These are phyloP conservation scores for Mycena metata DNA, from an alignment of 768 basidiomycete species.

Conservation along the genomic window DNA sequence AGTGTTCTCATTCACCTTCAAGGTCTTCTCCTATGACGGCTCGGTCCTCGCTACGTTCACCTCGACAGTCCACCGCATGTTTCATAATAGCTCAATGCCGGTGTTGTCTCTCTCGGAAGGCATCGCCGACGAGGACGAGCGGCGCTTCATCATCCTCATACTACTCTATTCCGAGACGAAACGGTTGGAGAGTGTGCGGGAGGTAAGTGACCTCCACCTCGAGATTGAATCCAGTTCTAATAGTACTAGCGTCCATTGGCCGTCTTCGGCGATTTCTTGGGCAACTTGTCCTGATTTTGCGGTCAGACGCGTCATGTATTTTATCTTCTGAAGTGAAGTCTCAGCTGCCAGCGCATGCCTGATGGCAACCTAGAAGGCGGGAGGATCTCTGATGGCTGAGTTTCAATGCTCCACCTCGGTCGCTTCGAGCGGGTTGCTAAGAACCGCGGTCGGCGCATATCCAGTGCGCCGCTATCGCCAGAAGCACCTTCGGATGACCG, in stretches of 20 bases:
- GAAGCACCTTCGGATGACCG: too few species aligned
- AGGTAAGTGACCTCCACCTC: slow-evolving; percentile 11
- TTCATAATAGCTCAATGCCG: slow-evolving; percentile 10
- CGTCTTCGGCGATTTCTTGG: slow-evolving; percentile 4
- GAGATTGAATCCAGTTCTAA: not conserved
- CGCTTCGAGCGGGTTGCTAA: too few species aligned
- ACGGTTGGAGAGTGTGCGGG: slow-evolving; percentile 24
- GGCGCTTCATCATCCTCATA: slow-evolving; percentile 32
- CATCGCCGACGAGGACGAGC: slow-evolving; percentile 29
- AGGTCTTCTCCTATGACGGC: slow-evolving; percentile 29
- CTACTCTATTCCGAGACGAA: slow-evolving; percentile 36
- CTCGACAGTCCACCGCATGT: slow-evolving; percentile 19
- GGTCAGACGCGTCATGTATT: too few species aligned
- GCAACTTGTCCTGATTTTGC: too few species aligned
- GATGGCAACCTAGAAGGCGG: too few species aligned
- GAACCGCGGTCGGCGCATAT: too few species aligned
- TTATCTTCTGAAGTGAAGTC: too few species aligned
- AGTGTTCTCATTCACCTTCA: not conserved
- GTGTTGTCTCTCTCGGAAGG: slow-evolving; percentile 9
- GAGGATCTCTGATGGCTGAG: too few species aligned
- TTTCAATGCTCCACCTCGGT: too few species aligned
- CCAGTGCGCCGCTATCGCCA: too few species aligned
- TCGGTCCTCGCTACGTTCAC: slow-evolving; percentile 30
- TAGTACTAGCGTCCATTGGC: slow-evolving; percentile 2
- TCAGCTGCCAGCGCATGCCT: too few species aligned